Percentiles rank a stretch among this genome's conserved stretches.
phyloP scores from a whole-genome alignment of 495 filamentous ascomycete species.

The Copromyces sp. region DNA sequence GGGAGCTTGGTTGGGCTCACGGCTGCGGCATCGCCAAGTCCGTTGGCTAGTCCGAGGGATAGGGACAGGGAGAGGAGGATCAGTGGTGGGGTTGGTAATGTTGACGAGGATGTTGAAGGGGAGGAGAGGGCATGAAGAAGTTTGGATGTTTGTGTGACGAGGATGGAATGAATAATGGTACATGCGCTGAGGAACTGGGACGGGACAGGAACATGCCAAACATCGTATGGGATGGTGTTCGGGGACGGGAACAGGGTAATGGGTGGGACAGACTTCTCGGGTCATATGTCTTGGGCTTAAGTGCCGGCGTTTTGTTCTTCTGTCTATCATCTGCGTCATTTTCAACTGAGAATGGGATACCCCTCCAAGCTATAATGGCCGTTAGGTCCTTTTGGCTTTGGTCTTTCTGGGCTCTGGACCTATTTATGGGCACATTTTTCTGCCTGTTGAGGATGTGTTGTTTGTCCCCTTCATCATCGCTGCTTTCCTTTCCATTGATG shows the following conservation, averaged over 20 bases:
- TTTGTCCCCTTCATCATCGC: not conserved
- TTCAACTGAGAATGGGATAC: not conserved
- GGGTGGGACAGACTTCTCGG: not conserved
- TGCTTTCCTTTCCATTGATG: not conserved
- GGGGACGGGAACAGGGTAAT: not conserved
- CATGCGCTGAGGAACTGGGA: not conserved
- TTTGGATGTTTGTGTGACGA: not conserved
- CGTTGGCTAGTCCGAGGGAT: conserved; percentile 48
- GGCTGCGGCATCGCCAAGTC: conserved; percentile 37
- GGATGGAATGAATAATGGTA: not conserved
- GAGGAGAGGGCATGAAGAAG: not conserved
- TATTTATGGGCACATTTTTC: not conserved
- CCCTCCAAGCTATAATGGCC: not conserved
- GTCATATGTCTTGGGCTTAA: not conserved
- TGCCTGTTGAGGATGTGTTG: not conserved
- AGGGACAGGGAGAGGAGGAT: conserved; percentile 16
- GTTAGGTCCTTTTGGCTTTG: not conserved
- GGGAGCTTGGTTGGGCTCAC: not conserved
- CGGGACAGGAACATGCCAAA: not conserved
- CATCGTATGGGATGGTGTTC: not conserved
- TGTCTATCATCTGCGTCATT: not conserved
- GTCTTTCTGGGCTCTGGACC: not conserved
- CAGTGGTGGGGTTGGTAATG: conserved; percentile 12
- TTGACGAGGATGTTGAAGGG: conserved; percentile 8
- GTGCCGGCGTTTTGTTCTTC: not conserved